Evolutionary conservation across 2,329 filamentous ascomycete genomes (phyloP).

Genomic region (Plectosphaerella sp.): DNA sequence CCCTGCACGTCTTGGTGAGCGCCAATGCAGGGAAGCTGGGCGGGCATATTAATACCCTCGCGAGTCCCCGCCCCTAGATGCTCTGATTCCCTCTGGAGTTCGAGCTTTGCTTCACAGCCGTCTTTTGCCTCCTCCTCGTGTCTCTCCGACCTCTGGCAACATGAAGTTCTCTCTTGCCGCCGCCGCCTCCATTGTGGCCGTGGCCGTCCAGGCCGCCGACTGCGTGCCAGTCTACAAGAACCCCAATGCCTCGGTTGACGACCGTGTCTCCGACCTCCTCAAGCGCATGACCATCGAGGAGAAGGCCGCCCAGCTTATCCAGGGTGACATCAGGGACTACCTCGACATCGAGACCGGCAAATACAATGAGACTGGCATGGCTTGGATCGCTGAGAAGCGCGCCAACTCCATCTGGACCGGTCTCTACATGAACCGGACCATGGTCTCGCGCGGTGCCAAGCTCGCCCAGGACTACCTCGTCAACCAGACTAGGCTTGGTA

Average conservation of each 20-base stretch:
- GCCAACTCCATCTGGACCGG: conserved; percentile 72
- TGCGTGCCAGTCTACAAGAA: conserved; percentile 55
- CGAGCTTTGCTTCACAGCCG: conserved; percentile 5
- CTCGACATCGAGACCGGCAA: conserved; percentile 61
- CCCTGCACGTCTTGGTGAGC: not conserved
- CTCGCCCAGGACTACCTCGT: conserved; percentile 65
- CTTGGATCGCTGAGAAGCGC: conserved; percentile 60
- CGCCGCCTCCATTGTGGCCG: conserved; percentile 17
- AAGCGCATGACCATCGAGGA: conserved; percentile 71
- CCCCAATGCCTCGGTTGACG: conserved; percentile 55
- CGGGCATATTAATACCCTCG: conserved; percentile 12
- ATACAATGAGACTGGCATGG: conserved; percentile 65
- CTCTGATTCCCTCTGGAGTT: conserved; percentile 2
- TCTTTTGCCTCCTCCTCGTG: not conserved
- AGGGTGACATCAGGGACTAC: conserved; percentile 70
- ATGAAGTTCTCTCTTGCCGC: conserved; percentile 24
- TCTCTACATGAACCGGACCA: conserved; percentile 59
- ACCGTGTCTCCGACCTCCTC: conserved; percentile 62
- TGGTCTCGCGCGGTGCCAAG: conserved; percentile 58
- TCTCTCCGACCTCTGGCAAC: conserved; percentile 3
- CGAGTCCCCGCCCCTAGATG: not conserved
- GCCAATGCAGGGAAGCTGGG: not conserved
- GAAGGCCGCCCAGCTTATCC: conserved; percentile 65
- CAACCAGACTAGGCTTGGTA: conserved; percentile 34
- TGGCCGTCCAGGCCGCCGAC: conserved; percentile 14